A percentile compares a stretch with the other conserved stretches of the same genome.
These are phyloP conservation scores for Phlebiopsis flavidoalba DNA, from an alignment of 768 basidiomycete genomes.

Conservation along the genomic window DNA sequence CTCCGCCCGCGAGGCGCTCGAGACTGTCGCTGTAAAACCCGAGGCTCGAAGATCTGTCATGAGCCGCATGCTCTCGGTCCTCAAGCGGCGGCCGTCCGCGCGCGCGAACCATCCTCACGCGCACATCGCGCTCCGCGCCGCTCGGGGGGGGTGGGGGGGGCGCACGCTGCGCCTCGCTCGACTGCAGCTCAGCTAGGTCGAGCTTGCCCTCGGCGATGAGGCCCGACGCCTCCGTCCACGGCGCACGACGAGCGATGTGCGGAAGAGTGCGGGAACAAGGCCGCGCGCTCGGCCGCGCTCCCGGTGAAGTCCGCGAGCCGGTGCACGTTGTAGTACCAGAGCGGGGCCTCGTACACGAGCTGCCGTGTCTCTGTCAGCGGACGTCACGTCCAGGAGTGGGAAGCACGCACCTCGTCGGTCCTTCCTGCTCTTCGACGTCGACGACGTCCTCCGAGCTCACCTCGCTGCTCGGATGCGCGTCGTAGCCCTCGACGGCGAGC, in stretches of 20 bases:
- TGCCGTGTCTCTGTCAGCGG: background rate
- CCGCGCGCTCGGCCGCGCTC: background rate
- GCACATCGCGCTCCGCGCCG: background rate
- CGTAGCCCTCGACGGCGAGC: background rate
- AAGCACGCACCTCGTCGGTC: background rate
- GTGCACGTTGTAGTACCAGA: slow-evolving; percentile 12
- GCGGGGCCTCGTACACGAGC: slow-evolving; percentile 1
- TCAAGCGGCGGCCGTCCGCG: background rate
- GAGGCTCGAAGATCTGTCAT: slow-evolving; percentile 5
- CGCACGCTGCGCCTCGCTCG: slow-evolving; percentile 6
- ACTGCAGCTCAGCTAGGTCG: slow-evolving; percentile 9
- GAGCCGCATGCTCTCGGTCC: slow-evolving; percentile 2
- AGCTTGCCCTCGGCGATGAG: slow-evolving; percentile 2
- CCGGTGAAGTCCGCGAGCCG: slow-evolving; percentile 5
- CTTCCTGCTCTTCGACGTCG: background rate
- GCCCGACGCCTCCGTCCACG: background rate
- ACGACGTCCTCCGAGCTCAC: background rate
- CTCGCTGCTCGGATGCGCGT: background rate
- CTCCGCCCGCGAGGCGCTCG: slow-evolving; percentile 5
- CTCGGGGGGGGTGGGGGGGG: too few species aligned
- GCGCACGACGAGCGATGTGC: background rate
- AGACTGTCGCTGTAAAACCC: slow-evolving; percentile 10
- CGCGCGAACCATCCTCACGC: background rate
- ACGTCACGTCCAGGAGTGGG: background rate
- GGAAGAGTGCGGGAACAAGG: too few species aligned